Evolutionary conservation across 257 asterid genomes (phyloP), one percentile per base, ranked within the genome.

Genomic region (Thymus mandschuricus): DNA sequence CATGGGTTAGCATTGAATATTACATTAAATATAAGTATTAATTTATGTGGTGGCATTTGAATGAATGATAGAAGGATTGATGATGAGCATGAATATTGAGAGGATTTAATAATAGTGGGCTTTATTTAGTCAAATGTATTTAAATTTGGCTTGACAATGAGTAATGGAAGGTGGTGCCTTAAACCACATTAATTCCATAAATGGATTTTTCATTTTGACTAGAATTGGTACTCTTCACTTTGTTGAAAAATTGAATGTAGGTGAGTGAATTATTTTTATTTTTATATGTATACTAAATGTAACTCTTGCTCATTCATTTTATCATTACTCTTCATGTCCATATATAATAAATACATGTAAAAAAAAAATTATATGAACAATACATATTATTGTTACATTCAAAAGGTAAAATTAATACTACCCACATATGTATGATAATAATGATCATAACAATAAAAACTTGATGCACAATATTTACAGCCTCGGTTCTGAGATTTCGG

Each of bases 1-100:
- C 74, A 70, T 77, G 80, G 76, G 73, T 61, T 71, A 71, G 80
- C 80, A 81, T 74, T 81, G 27, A 80, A 77, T 69, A 38, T 70
- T 13, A 75, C 67, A 59, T 41, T 76, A 31, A 61, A 59, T 38
- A 4, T 38, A 38, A 4, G 6, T 38, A 38, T 38, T 38, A 35
- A 35, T 35, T 35, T 33, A 61, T 51, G 63, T 29, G 69, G 41
- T 40, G 62, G 69, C 46, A 13, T 55, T 58, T 67, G 72, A 44
- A 63, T 68, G 21, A 21, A 21, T 21, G 21, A 21, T 21, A 21
- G 21, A 21, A 21, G 21, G 21, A 21, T 21, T 21, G 21, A 21
- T 21, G 21, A 21, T 21, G 21, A 21, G 21, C 62, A 71, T 72
- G 70, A 31, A 43, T 12, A 31, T 57, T 33, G 28, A 58, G 12